Conservation (phyloP, 1,284 basidiomycete species). For the Trichosporon faecale region DNA sequence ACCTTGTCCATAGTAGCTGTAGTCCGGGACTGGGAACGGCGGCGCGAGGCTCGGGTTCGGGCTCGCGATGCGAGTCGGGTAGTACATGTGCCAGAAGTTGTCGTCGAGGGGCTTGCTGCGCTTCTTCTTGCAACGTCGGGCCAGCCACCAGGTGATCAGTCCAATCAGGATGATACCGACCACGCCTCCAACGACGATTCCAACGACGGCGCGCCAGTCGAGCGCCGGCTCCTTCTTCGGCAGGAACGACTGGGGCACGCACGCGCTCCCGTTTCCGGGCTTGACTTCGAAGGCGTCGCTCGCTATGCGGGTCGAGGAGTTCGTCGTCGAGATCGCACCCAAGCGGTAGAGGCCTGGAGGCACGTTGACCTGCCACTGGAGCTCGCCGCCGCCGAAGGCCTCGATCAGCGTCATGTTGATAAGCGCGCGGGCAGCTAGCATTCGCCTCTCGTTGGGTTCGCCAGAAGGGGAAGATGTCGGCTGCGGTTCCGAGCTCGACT, state of each 20-base stretch:
- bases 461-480: neutral
- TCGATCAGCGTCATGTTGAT: neutral
- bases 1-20: neutral
- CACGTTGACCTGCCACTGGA: conserved; percentile 4
- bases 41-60: neutral
- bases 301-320: neutral
- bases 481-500: neutral
- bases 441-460: neutral
- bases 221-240: neutral
- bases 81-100: conserved; percentile 9
- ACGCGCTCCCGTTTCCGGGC: neutral
- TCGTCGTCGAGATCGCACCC: neutral
- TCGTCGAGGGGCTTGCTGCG: neutral
- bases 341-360: neutral
- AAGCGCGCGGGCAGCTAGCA: neutral
- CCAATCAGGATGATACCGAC: neutral
- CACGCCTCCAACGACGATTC: neutral
- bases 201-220: conserved; percentile 1
- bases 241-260: neutral
- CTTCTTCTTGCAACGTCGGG: neutral
- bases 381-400: conserved; percentile 3
- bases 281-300: neutral
- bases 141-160: neutral
- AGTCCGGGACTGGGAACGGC: neutral
- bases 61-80: neutral